These are phyloP conservation scores for Syzygium oleosum DNA, from an alignment of 345 rosid species.

Conservation along the genomic window DNA sequence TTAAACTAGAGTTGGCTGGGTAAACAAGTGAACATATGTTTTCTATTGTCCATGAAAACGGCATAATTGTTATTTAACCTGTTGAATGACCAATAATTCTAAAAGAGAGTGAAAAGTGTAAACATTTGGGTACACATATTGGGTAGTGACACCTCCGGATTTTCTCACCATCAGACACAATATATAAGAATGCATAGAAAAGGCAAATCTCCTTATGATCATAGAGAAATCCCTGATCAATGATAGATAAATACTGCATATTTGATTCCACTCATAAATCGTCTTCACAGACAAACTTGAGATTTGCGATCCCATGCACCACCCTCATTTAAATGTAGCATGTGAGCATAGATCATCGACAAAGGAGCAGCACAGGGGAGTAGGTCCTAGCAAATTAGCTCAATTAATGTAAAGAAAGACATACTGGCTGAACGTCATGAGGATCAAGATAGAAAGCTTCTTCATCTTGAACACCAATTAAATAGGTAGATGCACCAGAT, in stretches of 20 bases:
- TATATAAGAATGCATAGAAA: not conserved
- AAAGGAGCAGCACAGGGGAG: not conserved
- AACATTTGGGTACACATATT: not conserved
- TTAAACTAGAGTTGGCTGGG: not conserved
- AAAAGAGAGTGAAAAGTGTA: not conserved
- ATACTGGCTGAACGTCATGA: conserved; percentile 75
- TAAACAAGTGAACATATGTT: not conserved
- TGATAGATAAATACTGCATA: not conserved
- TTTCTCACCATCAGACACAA: not conserved
- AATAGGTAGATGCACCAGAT: conserved; percentile 85
- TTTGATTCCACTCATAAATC: not conserved
- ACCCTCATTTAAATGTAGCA: not conserved
- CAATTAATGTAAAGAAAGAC: not conserved
- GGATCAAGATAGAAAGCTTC: conserved; percentile 88
- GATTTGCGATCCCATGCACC: not conserved
- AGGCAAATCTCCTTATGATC: not conserved
- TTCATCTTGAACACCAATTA: conserved; percentile 84
- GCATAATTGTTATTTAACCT: not conserved
- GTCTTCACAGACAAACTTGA: not conserved
- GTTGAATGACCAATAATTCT: not conserved
- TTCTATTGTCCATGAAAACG: not conserved
- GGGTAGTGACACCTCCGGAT: not conserved
- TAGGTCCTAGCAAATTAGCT: not conserved
- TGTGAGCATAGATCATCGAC: not conserved
- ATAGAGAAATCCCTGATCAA: not conserved